These are phyloP conservation scores for Phytophthora europaea DNA, from an alignment of 352 stramenopile genomes.

Conservation along the genomic window DNA sequence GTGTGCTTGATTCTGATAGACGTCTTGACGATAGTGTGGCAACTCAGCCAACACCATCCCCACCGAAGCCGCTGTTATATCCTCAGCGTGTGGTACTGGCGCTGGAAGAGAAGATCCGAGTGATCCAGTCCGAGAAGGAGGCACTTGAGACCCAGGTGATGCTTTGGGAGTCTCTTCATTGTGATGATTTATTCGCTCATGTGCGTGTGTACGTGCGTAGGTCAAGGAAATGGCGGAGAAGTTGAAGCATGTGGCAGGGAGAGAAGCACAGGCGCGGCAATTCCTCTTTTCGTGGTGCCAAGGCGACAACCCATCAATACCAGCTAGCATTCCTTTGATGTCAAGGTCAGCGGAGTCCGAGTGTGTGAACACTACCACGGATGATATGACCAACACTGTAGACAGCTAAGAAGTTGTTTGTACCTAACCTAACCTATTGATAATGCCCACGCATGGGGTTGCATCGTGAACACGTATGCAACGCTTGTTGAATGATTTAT, in stretches of 20 bases:
- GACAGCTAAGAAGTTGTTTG: conserved; percentile 29
- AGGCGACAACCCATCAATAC: conserved; percentile 2
- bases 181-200: conserved; percentile 7
- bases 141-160: conserved; percentile 47
- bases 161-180: neutral
- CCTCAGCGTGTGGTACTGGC: conserved; percentile 52
- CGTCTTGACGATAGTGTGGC: conserved; percentile 41
- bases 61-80: conserved; percentile 45
- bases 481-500: conserved; percentile 1
- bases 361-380: conserved; percentile 12
- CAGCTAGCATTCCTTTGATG: neutral
- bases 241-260: conserved; percentile 44
- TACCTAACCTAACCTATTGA: conserved; percentile 35
- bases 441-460: conserved; percentile 22
- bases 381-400: conserved; percentile 30
- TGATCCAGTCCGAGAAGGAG: conserved; percentile 50
- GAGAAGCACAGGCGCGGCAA: conserved; percentile 51
- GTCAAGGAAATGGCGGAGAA: conserved; percentile 46
- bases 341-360: neutral
- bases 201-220: conserved; percentile 25
- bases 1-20: conserved; percentile 16
- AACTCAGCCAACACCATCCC: conserved; percentile 37
- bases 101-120: conserved; percentile 52
- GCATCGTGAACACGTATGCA: neutral
- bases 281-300: conserved; percentile 61